Conservation (phyloP, 495 filamentous ascomycete genomes). For the Neurospora sp. region DNA sequence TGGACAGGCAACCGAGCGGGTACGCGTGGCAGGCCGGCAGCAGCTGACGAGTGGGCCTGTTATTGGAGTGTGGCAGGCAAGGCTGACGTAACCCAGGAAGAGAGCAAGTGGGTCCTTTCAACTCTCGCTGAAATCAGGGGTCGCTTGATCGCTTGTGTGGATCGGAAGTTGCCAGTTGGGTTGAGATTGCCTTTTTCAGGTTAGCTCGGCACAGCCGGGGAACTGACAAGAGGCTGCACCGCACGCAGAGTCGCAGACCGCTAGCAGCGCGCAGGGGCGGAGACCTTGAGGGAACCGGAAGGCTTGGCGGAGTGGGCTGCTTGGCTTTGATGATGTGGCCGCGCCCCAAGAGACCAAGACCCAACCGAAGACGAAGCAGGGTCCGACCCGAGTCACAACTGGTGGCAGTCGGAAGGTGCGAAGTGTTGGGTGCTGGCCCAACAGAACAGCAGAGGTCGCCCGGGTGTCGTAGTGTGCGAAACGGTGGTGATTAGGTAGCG, state of each 20-base stretch:
- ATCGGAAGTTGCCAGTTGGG: background rate
- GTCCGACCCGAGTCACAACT: constrained; percentile 7
- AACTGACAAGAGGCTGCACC: background rate
- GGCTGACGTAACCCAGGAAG: constrained; percentile 15
- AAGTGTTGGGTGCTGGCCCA: background rate
- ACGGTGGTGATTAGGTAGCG: constrained; percentile 7
- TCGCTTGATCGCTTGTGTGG: background rate
- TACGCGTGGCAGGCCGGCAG: background rate
- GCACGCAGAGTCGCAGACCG: background rate
- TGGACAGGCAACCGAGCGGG: background rate
- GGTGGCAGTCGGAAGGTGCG: constrained; percentile 11
- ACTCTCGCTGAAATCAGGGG: background rate
- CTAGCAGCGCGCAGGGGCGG: background rate
- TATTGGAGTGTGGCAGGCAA: background rate
- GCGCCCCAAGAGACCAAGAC: constrained; percentile 10
- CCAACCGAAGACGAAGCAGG: constrained; percentile 16
- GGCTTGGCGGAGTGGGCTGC: background rate
- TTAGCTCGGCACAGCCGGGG: background rate
- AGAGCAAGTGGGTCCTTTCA: background rate
- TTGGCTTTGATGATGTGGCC: constrained; percentile 18
- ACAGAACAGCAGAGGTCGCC: background rate
- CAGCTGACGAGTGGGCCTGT: background rate
- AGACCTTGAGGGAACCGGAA: background rate
- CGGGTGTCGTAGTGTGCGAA: background rate
- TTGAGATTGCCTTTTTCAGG: background rate